Percentiles rank a stretch among this genome's conserved stretches.
Conservation (phyloP, 192 early-diverging fungal species). For the Coemansia furcata region DNA sequence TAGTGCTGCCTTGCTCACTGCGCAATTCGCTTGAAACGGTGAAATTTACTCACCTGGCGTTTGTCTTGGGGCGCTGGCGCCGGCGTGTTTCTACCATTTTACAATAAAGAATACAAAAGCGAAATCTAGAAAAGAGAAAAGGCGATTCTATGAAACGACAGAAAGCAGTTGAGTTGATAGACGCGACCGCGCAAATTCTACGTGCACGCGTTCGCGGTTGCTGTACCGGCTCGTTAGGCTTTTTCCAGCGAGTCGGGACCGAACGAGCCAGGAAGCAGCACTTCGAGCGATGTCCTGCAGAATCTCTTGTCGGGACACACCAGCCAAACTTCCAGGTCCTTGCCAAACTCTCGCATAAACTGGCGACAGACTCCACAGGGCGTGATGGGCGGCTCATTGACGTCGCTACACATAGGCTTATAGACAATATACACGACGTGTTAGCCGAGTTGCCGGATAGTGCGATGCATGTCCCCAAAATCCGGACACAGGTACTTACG, state of each 20-base stretch:
- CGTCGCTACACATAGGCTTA: slow-evolving; percentile 31
- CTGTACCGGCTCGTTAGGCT: slow-evolving; percentile 1
- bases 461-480: not conserved
- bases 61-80: slow-evolving; percentile 46
- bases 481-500: slow-evolving; percentile 48
- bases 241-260: slow-evolving; percentile 58
- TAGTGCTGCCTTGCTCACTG: not conserved
- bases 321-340: slow-evolving; percentile 59
- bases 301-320: slow-evolving; percentile 56
- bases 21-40: not conserved
- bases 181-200: slow-evolving; percentile 1
- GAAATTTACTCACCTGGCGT: slow-evolving; percentile 37
- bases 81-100: slow-evolving; percentile 51
- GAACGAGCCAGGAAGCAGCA: slow-evolving; percentile 72
- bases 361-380: slow-evolving; percentile 71
- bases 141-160: not conserved
- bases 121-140: not conserved
- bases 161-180: not conserved
- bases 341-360: slow-evolving; percentile 82
- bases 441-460: not conserved
- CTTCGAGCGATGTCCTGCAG: slow-evolving; percentile 51
- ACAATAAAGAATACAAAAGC: not conserved
- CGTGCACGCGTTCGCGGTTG: not conserved
- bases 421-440: not conserved
- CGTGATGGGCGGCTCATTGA: slow-evolving; percentile 50